Percentiles rank a stretch among this genome's conserved stretches.
Evolutionary conservation across 345 rosid species (phyloP).

Genomic region (Bruguiera gymnorhiza): DNA sequence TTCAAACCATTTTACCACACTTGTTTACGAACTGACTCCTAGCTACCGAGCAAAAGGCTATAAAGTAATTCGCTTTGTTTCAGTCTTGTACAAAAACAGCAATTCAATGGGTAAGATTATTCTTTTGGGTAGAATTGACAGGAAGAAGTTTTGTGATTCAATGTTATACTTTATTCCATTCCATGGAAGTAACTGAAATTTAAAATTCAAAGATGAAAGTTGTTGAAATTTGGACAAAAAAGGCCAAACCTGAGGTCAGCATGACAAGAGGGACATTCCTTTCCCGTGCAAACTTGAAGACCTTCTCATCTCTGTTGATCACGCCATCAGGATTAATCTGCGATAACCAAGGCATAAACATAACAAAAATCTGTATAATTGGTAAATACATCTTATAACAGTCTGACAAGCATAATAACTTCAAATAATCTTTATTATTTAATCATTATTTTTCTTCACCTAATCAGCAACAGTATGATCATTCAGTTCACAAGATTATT

Average conservation of each 20-base stretch:
- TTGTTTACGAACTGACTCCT: not conserved
- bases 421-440: not conserved
- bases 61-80: not conserved
- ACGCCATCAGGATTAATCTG: conserved; percentile 85
- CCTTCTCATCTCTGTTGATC: conserved; percentile 78
- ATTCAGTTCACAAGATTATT: too few relatives aligned
- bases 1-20: not conserved
- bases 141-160: too few relatives aligned
- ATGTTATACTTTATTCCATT: too few relatives aligned
- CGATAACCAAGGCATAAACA: conserved; percentile 15
- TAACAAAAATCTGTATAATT: not conserved
- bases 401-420: not conserved
- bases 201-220: too few relatives aligned
- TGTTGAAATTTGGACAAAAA: too few relatives aligned
- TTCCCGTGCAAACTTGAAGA: conserved; percentile 72
- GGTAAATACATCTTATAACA: not conserved
- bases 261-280: conserved; percentile 70
- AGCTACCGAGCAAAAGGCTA: not conserved
- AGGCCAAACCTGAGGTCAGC: conserved; percentile 77
- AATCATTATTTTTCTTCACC: too few relatives aligned
- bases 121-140: too few relatives aligned
- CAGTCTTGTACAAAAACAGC: not conserved
- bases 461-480: too few relatives aligned
- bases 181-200: too few relatives aligned
- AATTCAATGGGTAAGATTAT: too few relatives aligned